A percentile compares a stretch with the other conserved stretches of the same genome.
Conservation (phyloP, 139 green algal species). For the Coelastrella sp. region DNA sequence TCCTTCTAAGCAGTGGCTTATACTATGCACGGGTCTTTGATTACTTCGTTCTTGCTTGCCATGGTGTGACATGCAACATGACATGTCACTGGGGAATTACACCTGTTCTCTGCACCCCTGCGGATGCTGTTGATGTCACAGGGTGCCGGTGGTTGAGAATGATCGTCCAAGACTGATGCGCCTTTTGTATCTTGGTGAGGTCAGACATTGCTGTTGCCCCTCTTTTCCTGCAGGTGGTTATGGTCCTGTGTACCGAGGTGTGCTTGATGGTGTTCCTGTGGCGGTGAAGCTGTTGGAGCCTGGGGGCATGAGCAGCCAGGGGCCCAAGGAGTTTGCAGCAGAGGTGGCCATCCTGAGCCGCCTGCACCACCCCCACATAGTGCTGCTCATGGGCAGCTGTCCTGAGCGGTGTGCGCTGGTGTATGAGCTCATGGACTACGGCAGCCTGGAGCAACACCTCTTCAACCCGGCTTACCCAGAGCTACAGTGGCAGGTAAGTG, state of each 20-base stretch:
- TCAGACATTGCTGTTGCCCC: too few species aligned
- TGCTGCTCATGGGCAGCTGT: conserved; percentile 75
- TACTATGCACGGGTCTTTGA: too few species aligned
- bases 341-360: conserved; percentile 67
- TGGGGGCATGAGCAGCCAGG: conserved; percentile 33
- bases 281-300: conserved; percentile 86
- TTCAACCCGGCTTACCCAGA: not conserved
- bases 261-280: conserved; percentile 84
- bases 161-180: too few species aligned
- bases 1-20: too few species aligned
- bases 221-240: conserved; percentile 34
- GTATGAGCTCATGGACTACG: conserved; percentile 71
- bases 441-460: conserved; percentile 66
- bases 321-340: conserved; percentile 48
- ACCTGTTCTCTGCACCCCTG: too few species aligned
- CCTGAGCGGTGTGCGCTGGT: conserved; percentile 70
- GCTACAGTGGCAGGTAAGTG: conserved; percentile 26
- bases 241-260: conserved; percentile 82
- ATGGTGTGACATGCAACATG: too few species aligned
- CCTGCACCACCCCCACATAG: conserved; percentile 77
- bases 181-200: not conserved
- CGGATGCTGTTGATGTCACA: too few species aligned
- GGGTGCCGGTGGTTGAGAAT: too few species aligned
- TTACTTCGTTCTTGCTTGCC: too few species aligned
- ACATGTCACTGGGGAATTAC: too few species aligned